Percentiles rank a stretch among this genome's conserved stretches.
These are phyloP conservation scores for Zygosaccharomyces pseudobailii DNA, from an alignment of 1,139 yeast genomes.

Conservation along the genomic window DNA sequence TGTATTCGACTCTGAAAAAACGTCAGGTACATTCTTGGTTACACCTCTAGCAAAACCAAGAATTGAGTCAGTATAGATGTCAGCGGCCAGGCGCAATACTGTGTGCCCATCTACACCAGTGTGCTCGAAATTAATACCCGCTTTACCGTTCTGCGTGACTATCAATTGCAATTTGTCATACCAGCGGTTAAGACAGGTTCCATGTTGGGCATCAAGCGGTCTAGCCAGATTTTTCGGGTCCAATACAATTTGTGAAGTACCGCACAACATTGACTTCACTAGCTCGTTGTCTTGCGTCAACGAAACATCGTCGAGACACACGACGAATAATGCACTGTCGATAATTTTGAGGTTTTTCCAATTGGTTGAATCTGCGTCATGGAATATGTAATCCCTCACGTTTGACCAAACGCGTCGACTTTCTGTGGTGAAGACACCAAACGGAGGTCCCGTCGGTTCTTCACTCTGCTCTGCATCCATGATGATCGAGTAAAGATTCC, in stretches of 20 bases:
- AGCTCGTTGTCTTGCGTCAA: conserved; percentile 54
- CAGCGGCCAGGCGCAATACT: conserved; percentile 80
- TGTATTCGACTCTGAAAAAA: conserved; percentile 31
- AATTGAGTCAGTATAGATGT: conserved; percentile 86
- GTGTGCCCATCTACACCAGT: conserved; percentile 97
- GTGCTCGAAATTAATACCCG: conserved; percentile 91
- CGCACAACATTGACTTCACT: conserved; percentile 82
- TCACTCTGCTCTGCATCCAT: conserved; percentile 49
- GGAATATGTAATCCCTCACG: conserved; percentile 50
- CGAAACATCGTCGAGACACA: conserved; percentile 75
- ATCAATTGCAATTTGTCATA: conserved; percentile 87
- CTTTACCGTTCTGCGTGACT: conserved; percentile 86
- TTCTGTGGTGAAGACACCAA: conserved; percentile 87
- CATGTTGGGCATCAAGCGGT: conserved; percentile 75
- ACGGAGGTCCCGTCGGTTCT: conserved; percentile 62
- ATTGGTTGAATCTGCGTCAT: conserved; percentile 44
- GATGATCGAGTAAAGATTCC: conserved; percentile 70
- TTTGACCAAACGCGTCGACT: conserved; percentile 82
- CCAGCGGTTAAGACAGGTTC: conserved; percentile 94
- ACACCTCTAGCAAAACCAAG: conserved; percentile 80
- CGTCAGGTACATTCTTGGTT: conserved; percentile 67
- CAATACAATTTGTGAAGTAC: conserved; percentile 50
- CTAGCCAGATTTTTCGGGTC: conserved; percentile 11
- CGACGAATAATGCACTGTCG: conserved; percentile 75
- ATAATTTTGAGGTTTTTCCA: conserved; percentile 66